Percentiles rank a stretch among this genome's conserved stretches.
Conservation (phyloP, 257 asterid species). For the Verbena officinalis region DNA sequence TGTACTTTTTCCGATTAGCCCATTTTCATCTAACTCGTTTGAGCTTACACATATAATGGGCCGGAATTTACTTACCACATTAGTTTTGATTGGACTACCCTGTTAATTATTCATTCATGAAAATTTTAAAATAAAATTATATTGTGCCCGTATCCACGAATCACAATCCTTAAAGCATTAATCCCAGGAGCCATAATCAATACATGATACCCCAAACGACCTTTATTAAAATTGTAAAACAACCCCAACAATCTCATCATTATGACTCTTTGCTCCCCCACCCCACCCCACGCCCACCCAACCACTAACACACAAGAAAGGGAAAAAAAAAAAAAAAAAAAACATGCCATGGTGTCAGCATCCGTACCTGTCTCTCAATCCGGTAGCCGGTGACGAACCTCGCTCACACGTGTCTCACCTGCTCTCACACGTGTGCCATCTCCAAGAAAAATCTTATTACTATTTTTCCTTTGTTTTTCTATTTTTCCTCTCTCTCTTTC, state of each 20-base stretch:
- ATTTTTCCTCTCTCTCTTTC: constrained; percentile 1
- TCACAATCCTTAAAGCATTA: too few species aligned
- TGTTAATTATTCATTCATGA: too few species aligned
- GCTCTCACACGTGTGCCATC: constrained; percentile 39
- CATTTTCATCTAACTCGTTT: too few species aligned
- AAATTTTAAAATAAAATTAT: too few species aligned
- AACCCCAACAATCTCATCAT: constrained; percentile 13
- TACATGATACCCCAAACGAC: background rate
- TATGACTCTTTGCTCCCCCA: constrained; percentile 11
- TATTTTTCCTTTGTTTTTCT: constrained; percentile 16
- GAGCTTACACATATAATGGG: too few species aligned
- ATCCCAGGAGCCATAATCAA: too few species aligned
- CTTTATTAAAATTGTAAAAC: background rate
- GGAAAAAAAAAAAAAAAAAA: background rate
- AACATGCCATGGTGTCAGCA: constrained; percentile 36
- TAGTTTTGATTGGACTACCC: too few species aligned
- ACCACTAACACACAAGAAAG: background rate
- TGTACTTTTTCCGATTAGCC: too few species aligned
- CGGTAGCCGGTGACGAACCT: constrained; percentile 20
- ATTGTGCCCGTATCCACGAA: too few species aligned
- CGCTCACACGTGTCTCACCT: constrained; percentile 30
- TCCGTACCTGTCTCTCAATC: constrained; percentile 30
- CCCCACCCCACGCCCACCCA: background rate
- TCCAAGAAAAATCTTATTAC: constrained; percentile 14
- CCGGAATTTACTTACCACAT: background rate